phyloP scores from a whole-genome alignment of 2,329 filamentous ascomycete species.

The Xylaria sp. region DNA sequence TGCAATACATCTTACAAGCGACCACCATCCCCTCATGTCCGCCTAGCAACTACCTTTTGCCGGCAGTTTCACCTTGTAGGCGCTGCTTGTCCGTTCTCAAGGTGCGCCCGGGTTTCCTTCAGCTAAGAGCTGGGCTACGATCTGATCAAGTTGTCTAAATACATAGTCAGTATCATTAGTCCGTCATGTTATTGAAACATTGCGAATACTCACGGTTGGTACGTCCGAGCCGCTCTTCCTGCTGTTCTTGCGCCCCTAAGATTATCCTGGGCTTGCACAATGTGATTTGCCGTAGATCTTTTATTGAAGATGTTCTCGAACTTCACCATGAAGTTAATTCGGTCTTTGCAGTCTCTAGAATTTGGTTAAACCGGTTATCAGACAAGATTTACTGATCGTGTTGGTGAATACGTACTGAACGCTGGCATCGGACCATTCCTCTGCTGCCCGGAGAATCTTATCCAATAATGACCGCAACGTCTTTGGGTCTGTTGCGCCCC shows the following conservation, averaged over 20 bases:
- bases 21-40: neutral
- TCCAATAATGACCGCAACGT: neutral
- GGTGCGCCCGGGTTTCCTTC: neutral
- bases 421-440: neutral
- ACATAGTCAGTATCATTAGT: neutral
- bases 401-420: neutral
- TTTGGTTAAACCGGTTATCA: neutral
- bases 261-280: neutral
- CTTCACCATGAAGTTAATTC: neutral
- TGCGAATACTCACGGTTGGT: neutral
- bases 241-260: neutral
- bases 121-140: neutral
- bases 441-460: neutral
- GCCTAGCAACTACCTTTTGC: neutral
- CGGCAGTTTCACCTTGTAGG: neutral
- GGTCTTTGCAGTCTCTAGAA: neutral
- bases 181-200: neutral
- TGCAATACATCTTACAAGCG: neutral
- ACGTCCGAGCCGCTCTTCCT: fast-evolving
- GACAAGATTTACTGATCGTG: neutral
- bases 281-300: neutral
- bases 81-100: neutral
- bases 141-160: neutral
- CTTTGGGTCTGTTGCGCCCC: too few species aligned
- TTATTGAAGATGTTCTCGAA: neutral